These are phyloP conservation scores for Vinca minor DNA, from an alignment of 257 asterid genomes.

Conservation along the genomic window DNA sequence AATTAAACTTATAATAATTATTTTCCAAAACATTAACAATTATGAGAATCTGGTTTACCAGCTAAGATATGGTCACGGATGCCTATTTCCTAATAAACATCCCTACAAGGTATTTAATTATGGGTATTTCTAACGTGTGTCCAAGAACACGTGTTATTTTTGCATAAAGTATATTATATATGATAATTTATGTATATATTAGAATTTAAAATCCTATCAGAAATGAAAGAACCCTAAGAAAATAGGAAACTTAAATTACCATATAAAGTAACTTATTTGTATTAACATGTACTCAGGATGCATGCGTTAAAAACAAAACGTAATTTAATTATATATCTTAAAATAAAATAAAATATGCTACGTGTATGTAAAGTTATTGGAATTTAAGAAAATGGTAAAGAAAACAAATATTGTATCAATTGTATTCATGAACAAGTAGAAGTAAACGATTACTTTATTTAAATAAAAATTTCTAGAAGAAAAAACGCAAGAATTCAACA, in stretches of 20 bases:
- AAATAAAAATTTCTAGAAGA: constrained; percentile 10
- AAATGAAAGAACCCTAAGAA: too few species aligned
- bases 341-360: neutral
- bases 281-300: too few species aligned
- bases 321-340: too few species aligned
- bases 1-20: neutral
- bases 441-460: constrained; percentile 15
- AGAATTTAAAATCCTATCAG: too few species aligned
- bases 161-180: too few species aligned
- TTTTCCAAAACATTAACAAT: neutral
- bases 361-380: neutral
- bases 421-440: neutral
- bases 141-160: too few species aligned
- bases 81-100: neutral
- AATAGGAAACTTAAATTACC: too few species aligned
- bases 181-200: too few species aligned
- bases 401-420: neutral
- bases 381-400: neutral
- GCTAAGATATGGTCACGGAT: constrained; percentile 3
- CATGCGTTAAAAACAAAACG: too few species aligned
- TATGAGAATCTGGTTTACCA: neutral
- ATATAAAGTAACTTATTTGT: too few species aligned
- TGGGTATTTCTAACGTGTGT: too few species aligned
- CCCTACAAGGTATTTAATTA: too few species aligned
- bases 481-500: constrained; percentile 4